Evolutionary conservation across 2,329 filamentous ascomycete genomes (phyloP), one percentile per base, ranked within the genome.

Genomic region (Talaromyces islandicus): DNA sequence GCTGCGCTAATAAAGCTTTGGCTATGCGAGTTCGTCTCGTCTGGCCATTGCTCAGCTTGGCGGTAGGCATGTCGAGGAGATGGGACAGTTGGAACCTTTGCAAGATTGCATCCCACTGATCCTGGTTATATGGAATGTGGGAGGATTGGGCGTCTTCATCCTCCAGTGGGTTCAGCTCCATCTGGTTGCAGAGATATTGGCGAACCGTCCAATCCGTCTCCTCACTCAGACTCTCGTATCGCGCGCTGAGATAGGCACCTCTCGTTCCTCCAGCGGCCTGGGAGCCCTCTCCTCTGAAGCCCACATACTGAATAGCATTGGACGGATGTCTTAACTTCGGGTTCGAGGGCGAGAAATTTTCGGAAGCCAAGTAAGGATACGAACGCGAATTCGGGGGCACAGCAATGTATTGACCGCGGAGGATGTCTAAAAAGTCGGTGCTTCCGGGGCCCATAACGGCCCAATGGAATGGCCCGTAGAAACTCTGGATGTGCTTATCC

Each of bases 41-140:
- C 75, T 99, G 94, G 0, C 94, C 94, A 73, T 97, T 97, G 71
- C 92, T 97, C 58, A 99, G 77, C 71, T 94, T 96, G 25, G 90
- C 85, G 7, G 97, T 90, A 0, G 93, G 92, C 71, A 96, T 88
- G 43, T 89, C 83, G 1, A 95, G 77, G 52, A 97, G 79, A 9
- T 82, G 78, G 0, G 81, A 78, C 14, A 99, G 78, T 55, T 84
- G 83, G 59, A 99, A 77, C 66, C 95, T 88, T 7, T 71, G 71
- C 17, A 92, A 83, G 0, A 96, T 85, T 9, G 83, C 80, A 14
- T 81, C 73, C 43, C 96, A 73, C 0, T 85, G 73, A 4, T 74
- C 65, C 25, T 76, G 67, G 50, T 86, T 81, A 1, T 83, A 75
- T 6, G 75, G 68, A 10, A 78, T 81, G 5, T 83, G 80, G 1